phyloP scores from a whole-genome alignment of 805 yeast genomes.

The Cyberlindnera xylosilytica region DNA sequence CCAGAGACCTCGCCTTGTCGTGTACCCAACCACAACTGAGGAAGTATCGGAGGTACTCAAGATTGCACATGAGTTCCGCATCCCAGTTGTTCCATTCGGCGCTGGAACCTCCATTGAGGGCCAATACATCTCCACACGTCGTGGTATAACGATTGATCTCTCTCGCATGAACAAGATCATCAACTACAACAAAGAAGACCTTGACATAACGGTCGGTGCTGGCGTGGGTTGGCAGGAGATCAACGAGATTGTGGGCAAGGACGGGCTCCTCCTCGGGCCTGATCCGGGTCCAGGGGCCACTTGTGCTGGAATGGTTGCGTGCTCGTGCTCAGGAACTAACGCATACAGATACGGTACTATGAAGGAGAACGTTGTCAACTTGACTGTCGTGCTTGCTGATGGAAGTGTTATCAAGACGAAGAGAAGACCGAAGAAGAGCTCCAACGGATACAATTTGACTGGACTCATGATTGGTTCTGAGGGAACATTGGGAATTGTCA shows the following conservation, averaged over 20 bases:
- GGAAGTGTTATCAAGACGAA: constrained; percentile 73
- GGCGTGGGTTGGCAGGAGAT: constrained; percentile 79
- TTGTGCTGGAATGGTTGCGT: constrained; percentile 74
- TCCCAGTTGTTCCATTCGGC: constrained; percentile 62
- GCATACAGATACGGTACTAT: constrained; percentile 77
- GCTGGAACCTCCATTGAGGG: constrained; percentile 72
- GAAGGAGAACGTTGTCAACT: constrained; percentile 63
- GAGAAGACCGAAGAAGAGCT: constrained; percentile 67
- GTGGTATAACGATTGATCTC: constrained; percentile 57
- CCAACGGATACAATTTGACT: constrained; percentile 77
- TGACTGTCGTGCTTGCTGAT: constrained; percentile 76
- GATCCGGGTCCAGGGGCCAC: constrained; percentile 81
- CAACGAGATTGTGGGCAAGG: constrained; percentile 44
- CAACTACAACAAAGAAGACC: constrained; percentile 55
- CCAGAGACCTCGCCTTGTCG: constrained; percentile 33
- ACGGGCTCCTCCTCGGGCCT: constrained; percentile 63
- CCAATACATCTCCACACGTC: constrained; percentile 57
- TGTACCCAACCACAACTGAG: constrained; percentile 53
- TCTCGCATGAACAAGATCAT: constrained; percentile 58
- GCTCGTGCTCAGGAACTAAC: constrained; percentile 78
- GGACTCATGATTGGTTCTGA: constrained; percentile 75
- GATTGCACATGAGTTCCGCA: constrained; percentile 46
- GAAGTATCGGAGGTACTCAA: constrained; percentile 55
- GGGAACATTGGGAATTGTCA: constrained; percentile 75
- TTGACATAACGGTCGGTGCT: constrained; percentile 71